Evolutionary conservation across 352 stramenopile genomes (phyloP), one percentile per base, ranked within the genome.

Genomic region (Phytophthora agathidicida): DNA sequence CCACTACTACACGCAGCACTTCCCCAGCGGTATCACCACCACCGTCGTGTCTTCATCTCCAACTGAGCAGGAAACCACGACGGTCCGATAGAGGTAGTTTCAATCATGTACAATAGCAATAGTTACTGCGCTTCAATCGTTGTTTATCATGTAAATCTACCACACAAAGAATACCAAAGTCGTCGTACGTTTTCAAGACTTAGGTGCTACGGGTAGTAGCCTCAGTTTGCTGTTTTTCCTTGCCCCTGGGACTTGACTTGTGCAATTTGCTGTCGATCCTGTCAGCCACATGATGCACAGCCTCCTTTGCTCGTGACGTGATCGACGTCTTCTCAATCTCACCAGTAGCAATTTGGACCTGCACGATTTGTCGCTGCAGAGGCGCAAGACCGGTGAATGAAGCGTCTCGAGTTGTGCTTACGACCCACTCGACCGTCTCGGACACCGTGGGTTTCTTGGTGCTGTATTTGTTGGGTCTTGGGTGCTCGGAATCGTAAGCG

Each of bases 1-100:
- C 20, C 71, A 68, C 7, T 91, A 90, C 66, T 88, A 82, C 51
- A 60, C 68, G 16, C 84, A 92, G 57, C 82, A 89, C 49, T 60
- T 73, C 30, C 22, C 47, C 6, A 60, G 71, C 20, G 44, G 45
- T 33, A 33, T 38, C 7, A 67, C 14, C 14, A 62, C 62, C 7
- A 16, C 9, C 27, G 26, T 44, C 14, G 20, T 19, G 20, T 17
- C 39, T 32, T 27, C 26, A 37, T 17, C 47, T 35, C 22, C 47
- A 46, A 11, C 20, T 45, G 60, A 69, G 28, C 28, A 54, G 20
- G 50, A 57, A 30, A 63, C 43, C 17, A 60, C 47, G n/a, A n/a
- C 22, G 13, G 53, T 69, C 47, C 48, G 45, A 38, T 71, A 68
- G 24, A 68, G 7, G 23, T 45, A 35, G 22, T 36, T 32, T 43